These are phyloP conservation scores for Fusarium sp. DNA, from an alignment of 2,329 filamentous ascomycete genomes.

Conservation along the genomic window DNA sequence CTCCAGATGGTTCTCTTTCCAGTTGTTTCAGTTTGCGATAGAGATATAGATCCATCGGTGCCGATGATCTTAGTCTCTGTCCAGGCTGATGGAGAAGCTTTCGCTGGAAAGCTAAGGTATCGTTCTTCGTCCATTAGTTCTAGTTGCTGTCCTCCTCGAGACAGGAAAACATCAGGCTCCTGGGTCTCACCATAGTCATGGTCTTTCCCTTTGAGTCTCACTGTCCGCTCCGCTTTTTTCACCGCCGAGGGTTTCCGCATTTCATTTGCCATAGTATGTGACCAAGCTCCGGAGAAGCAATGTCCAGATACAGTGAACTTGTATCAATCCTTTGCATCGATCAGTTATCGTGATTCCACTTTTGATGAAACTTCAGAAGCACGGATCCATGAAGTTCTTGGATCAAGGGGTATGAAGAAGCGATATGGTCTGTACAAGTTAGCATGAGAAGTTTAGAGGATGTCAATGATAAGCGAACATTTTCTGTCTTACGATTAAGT, in stretches of 20 bases:
- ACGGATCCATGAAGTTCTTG: not conserved
- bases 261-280: rapidly evolving
- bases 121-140: not conserved
- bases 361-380: too few relatives aligned
- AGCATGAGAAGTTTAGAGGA: too few relatives aligned
- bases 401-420: too few relatives aligned
- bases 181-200: not conserved
- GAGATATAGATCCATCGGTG: not conserved
- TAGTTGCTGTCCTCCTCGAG: not conserved
- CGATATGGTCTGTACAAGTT: too few relatives aligned
- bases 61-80: rapidly evolving
- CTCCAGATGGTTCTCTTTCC: not conserved
- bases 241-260: rapidly evolving
- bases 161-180: rapidly evolving
- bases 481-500: too few relatives aligned
- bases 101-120: not conserved
- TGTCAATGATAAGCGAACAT: too few relatives aligned
- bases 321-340: too few relatives aligned
- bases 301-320: too few relatives aligned
- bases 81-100: not conserved
- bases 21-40: not conserved
- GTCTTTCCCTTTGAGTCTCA: not conserved
- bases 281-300: not conserved
- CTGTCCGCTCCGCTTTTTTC: rapidly evolving
- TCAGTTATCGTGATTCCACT: too few relatives aligned